A percentile compares a stretch with the other conserved stretches of the same genome.
These are phyloP conservation scores for Dactylellina cionopaga DNA, from an alignment of 2,329 filamentous ascomycete genomes.

Conservation along the genomic window DNA sequence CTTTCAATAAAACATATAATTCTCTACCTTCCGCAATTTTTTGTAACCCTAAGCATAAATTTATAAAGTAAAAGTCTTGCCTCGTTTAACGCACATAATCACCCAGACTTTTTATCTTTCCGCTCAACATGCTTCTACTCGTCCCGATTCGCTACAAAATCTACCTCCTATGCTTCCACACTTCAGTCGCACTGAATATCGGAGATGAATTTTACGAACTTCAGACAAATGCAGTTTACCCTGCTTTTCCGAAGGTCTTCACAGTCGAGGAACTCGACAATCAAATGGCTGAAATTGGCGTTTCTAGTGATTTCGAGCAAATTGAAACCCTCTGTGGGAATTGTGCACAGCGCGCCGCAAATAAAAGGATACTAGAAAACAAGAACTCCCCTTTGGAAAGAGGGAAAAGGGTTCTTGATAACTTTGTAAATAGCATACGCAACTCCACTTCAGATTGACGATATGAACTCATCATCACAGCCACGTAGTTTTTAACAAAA, in stretches of 20 bases:
- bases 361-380: not conserved
- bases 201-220: not conserved
- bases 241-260: constrained; percentile 1
- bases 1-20: no score
- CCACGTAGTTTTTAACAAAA: no score
- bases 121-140: not conserved
- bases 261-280: not conserved
- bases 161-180: constrained; percentile 6
- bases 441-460: no score
- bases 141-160: constrained; percentile 22
- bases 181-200: not conserved
- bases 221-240: not conserved
- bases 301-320: not conserved
- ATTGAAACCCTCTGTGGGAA: not conserved
- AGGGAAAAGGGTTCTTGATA: not conserved
- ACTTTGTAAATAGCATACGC: not conserved
- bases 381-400: not conserved
- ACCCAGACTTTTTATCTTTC: not conserved
- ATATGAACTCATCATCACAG: no score
- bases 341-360: not conserved
- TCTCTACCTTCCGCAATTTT: no score
- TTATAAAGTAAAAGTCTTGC: no score
- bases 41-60: no score
- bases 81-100: not conserved
- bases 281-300: constrained; percentile 8